Conservation (phyloP, 805 yeast species). For the Yarrowia divulgata region DNA sequence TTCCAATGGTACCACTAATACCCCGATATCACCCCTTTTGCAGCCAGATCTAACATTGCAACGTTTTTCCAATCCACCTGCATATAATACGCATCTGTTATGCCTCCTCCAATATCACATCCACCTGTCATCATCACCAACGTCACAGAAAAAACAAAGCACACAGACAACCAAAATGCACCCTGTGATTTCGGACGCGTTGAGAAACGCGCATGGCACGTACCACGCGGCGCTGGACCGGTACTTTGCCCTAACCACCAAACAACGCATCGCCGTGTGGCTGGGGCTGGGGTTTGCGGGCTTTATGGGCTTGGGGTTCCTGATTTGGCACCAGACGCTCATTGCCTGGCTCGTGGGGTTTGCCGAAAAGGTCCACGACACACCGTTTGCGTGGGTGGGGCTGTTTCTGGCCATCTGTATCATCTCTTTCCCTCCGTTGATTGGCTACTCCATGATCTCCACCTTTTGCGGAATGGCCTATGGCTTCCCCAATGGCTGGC, state of each 20-base stretch:
- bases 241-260: constrained; percentile 40
- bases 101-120: background rate
- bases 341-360: constrained; percentile 48
- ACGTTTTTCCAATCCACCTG: background rate
- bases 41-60: no score
- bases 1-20: background rate
- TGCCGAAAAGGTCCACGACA: constrained; percentile 48
- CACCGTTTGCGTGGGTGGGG: constrained; percentile 50
- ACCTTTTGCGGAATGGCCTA: constrained; percentile 79
- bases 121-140: constrained; percentile 11
- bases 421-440: constrained; percentile 88
- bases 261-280: constrained; percentile 41
- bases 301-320: constrained; percentile 43
- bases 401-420: constrained; percentile 62
- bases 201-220: constrained; percentile 34
- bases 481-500: constrained; percentile 84
- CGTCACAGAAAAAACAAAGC: no score
- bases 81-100: background rate
- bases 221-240: constrained; percentile 34
- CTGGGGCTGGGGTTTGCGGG: constrained; percentile 35
- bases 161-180: constrained; percentile 7
- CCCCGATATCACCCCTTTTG: no score
- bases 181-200: constrained; percentile 38
- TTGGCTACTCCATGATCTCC: constrained; percentile 78
- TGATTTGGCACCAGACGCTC: constrained; percentile 50